Evolutionary conservation across 345 rosid genomes (phyloP), one percentile per base, ranked within the genome.

Genomic region (Geranium rotundifolium): DNA sequence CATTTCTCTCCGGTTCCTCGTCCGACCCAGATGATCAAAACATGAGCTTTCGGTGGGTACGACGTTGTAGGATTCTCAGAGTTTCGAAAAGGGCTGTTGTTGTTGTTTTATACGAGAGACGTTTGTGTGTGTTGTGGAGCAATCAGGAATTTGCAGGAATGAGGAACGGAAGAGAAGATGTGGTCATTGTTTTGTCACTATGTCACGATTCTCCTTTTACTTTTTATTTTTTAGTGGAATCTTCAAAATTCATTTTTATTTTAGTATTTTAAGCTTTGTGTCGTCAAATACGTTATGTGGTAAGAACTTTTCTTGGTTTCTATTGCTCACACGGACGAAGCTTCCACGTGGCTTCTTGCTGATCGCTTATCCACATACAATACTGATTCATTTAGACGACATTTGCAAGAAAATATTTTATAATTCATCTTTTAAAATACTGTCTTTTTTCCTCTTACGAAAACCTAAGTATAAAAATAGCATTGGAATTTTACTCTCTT

Each of bases 131-230:
- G 52, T 46, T 46, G 52, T 46, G 52, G 52, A 46, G 52, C 52
- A 46, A 46, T 46, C 52, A 12, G 16, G 52, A 46, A 37, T 37
- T 37, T 37, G 46, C 46, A 37, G 46, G 46, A 37, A 37, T 10
- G 12, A 10, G 12, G 46, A 10, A 37, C 3, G 54, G 15, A 7
- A 23, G 14, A 39, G 29, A 61, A 23, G 54, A 77, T 71, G 81
- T 71, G 71, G 72, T 58, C 74, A 77, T 77, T 6, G 23, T 71
- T 5, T n/a, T 57, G 64, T 65, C 77, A 77, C 59, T 17, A 63
- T 67, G 55, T 63, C 73, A 54, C 50, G 29, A 17, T 8, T 66
- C 29, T 61, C 55, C 2, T 9, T n/a, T 13, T 29, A 1, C 41
- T 34, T 55, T n/a, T 55, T 55, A 46, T 55, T 55, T n/a, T 55